Evolutionary conservation across 1,139 yeast species (phyloP).

Genomic region (Petasospora rhodanensis): DNA sequence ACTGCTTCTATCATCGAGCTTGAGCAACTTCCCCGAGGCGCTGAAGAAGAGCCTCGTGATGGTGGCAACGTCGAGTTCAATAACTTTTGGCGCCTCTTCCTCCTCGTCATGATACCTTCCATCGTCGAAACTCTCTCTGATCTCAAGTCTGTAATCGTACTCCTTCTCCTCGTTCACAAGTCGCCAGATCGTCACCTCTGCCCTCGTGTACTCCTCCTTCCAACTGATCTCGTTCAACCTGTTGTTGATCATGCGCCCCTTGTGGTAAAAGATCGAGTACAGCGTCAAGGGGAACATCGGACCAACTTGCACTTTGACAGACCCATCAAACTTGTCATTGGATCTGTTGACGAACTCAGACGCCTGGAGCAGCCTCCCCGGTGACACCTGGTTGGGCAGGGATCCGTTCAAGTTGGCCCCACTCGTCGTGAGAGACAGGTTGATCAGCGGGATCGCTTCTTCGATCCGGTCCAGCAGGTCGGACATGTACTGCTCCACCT

Average conservation of each 20-base stretch:
- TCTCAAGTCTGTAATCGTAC: constrained; percentile 42
- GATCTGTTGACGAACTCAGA: constrained; percentile 44
- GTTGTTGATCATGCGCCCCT: constrained; percentile 38
- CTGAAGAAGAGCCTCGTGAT: constrained; percentile 61
- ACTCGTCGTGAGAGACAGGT: constrained; percentile 62
- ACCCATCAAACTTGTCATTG: constrained; percentile 29
- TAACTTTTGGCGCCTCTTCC: constrained; percentile 35
- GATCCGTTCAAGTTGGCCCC: constrained; percentile 59
- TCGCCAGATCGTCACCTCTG: constrained; percentile 42
- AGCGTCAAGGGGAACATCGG: constrained; percentile 56
- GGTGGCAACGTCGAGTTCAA: constrained; percentile 36
- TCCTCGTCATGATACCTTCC: constrained; percentile 68
- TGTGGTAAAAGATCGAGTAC: constrained; percentile 64
- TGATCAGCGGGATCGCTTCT: constrained; percentile 66
- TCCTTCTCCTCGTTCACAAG: constrained; percentile 14
- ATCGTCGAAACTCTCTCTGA: constrained; percentile 64
- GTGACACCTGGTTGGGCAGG: constrained; percentile 53
- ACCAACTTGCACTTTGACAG: constrained; percentile 41
- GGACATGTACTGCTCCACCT: constrained; percentile 48
- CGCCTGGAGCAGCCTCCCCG: constrained; percentile 65
- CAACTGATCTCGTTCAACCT: constrained; percentile 48
- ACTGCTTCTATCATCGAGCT: constrained; percentile 57
- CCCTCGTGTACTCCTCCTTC: constrained; percentile 70
- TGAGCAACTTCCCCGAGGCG: constrained; percentile 65
- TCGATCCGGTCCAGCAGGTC: constrained; percentile 51